Evolutionary conservation across 1,284 basidiomycete species (phyloP), one percentile per base, ranked within the genome.

Genomic region (Athelia psychrophila): DNA sequence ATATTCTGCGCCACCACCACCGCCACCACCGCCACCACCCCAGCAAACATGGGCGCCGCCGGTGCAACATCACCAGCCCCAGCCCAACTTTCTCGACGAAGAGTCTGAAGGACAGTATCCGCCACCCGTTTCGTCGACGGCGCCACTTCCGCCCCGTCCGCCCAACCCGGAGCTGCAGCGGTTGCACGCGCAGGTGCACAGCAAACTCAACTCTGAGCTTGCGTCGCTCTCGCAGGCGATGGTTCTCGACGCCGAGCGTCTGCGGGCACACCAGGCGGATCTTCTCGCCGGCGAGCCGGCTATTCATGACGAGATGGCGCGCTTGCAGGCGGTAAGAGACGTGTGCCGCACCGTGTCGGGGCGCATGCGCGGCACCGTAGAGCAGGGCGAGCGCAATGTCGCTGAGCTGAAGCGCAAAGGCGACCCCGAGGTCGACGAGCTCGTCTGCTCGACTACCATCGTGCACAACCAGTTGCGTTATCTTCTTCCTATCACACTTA

Each of bases 261-360:
- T 98, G 46, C 80, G 85, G 45, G 83, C 89, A 38, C 83, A 95
- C 54, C 86, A 91, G 59, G 71, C 81, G 44, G 95, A 98, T 73
- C 80, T 99, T 54, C 80, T 91, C 45, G 81, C 88, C 46, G 97
- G 95, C 2, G 88, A 89, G 64, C 94, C 94, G 16, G 95, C 95
- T 3, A 91, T 99, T 55, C 79, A 84, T 47, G 97, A 99, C 71
- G 97, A 99, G 74, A 94, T 93, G 85, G 90, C 86, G 3, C 81
- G 97, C n/a, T 76, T 99, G 23, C 87, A 91, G 68, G 95, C 95
- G 20, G 97, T 99, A n/a, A 80, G 87, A 53, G 91, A 92, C 60
- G 95, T 99, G 9, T 99, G 97, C 71, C 77, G 76, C 54, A 83
- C 78, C 44, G 94, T 95, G 15, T 82, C 86, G 32, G 77, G 76